Evolutionary conservation across 1,139 yeast genomes (phyloP).

Genomic region (Casaregolazyma lundiana): DNA sequence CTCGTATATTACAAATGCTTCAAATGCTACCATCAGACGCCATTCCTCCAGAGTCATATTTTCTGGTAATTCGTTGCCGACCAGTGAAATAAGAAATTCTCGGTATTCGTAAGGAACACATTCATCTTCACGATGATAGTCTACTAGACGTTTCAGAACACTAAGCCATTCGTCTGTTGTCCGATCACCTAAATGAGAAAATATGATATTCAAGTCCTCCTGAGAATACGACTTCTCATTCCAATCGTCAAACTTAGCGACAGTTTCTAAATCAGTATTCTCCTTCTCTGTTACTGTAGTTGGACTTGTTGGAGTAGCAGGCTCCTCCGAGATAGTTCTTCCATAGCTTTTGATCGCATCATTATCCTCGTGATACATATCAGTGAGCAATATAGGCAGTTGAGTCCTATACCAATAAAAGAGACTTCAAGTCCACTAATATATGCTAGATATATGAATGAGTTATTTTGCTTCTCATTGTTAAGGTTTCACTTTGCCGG

Average conservation of each 20-base stretch:
- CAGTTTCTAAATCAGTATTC: neutral
- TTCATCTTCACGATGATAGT: constrained; percentile 45
- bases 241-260: neutral
- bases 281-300: neutral
- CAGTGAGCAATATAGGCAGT: neutral
- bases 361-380: neutral
- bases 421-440: no score
- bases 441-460: no score
- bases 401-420: no score
- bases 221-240: neutral
- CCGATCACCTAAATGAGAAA: neutral
- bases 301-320: neutral
- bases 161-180: constrained; percentile 9
- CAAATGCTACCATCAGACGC: constrained; percentile 39
- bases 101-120: constrained; percentile 44
- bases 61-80: constrained; percentile 19
- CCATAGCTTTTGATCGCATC: neutral
- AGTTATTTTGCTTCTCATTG: no score
- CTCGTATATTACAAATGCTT: constrained; percentile 47
- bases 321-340: neutral
- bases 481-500: no score
- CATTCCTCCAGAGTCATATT: constrained; percentile 14
- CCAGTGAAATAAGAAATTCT: constrained; percentile 27
- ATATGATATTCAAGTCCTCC: neutral
- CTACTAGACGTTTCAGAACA: constrained; percentile 43